phyloP scores from a whole-genome alignment of 1,139 yeast species.

The Sugiyamaella japonica region DNA sequence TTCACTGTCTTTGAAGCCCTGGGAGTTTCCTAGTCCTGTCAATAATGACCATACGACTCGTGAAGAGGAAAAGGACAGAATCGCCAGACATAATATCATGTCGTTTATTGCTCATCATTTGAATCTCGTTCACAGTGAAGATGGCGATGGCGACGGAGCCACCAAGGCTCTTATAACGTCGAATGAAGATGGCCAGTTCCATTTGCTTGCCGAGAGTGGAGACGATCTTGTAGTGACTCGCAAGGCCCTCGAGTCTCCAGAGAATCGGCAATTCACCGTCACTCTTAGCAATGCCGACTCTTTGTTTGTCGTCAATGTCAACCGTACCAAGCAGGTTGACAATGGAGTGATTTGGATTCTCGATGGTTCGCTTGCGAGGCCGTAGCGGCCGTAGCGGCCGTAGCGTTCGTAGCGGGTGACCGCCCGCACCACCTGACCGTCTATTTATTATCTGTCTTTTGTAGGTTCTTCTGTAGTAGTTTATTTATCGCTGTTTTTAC shows the following conservation, averaged over 20 bases:
- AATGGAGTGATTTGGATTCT: slow-evolving; percentile 36
- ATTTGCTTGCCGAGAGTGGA: slow-evolving; percentile 25
- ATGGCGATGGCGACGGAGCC: slow-evolving; percentile 1
- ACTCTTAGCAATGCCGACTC: slow-evolving; percentile 9
- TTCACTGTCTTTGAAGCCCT: slow-evolving; percentile 38
- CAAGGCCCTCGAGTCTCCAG: slow-evolving; percentile 17
- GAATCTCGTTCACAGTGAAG: slow-evolving; percentile 29
- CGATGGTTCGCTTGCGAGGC: slow-evolving; percentile 25
- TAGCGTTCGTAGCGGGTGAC: too few relatives aligned
- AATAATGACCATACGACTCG: slow-evolving; percentile 23
- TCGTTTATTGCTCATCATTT: slow-evolving; percentile 37
- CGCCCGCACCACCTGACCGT: too few relatives aligned
- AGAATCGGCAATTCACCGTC: slow-evolving; percentile 18
- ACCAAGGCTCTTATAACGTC: slow-evolving; percentile 14
- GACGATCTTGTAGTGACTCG: slow-evolving; percentile 21
- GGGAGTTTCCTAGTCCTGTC: slow-evolving; percentile 39
- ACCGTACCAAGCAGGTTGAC: slow-evolving; percentile 27
- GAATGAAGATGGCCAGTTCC: slow-evolving; percentile 13
- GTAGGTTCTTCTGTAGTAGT: too few relatives aligned
- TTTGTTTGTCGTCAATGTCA: slow-evolving; percentile 25
- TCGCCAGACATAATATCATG: slow-evolving; percentile 34
- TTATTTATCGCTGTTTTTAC: background rate
- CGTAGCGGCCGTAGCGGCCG: too few relatives aligned
- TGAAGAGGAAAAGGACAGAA: slow-evolving; percentile 33
- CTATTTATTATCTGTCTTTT: background rate